These are phyloP conservation scores for Pleurotus citrinopileatus DNA, from an alignment of 768 basidiomycete species.

Conservation along the genomic window DNA sequence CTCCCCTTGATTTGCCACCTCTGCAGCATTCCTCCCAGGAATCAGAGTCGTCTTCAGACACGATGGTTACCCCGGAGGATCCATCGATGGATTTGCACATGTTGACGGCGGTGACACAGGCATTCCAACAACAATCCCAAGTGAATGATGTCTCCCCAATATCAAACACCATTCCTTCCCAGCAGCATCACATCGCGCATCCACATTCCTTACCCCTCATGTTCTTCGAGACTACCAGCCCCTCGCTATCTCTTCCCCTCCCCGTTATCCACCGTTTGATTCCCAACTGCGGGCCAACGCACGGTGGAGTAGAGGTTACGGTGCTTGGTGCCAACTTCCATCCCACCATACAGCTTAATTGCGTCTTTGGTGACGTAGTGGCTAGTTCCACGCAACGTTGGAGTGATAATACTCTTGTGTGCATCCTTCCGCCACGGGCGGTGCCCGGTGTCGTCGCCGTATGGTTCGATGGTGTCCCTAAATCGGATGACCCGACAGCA, in stretches of 20 bases:
- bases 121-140: conserved; percentile 5
- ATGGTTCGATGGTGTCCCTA: conserved; percentile 75
- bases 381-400: conserved; percentile 87
- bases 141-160: neutral
- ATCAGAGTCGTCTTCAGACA: conserved; percentile 48
- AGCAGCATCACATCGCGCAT: conserved; percentile 16
- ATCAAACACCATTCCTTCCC: conserved; percentile 5
- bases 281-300: conserved; percentile 80
- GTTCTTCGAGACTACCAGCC: conserved; percentile 55
- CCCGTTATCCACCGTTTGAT: conserved; percentile 86
- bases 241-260: conserved; percentile 46
- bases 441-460: conserved; percentile 86
- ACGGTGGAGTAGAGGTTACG: conserved; percentile 94
- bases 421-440: conserved; percentile 81
- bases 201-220: conserved; percentile 53
- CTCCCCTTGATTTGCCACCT: conserved; percentile 24
- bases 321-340: conserved; percentile 91
- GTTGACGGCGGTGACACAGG: conserved; percentile 23
- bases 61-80: conserved; percentile 41
- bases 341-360: conserved; percentile 63
- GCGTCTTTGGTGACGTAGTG: conserved; percentile 80
- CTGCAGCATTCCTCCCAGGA: conserved; percentile 33
- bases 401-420: conserved; percentile 92
- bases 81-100: conserved; percentile 37
- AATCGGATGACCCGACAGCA: conserved; percentile 48